A percentile compares a stretch with the other conserved stretches of the same genome.
Conservation (phyloP, 148 eudicot genomes). For the Talinum fruticosum region DNA sequence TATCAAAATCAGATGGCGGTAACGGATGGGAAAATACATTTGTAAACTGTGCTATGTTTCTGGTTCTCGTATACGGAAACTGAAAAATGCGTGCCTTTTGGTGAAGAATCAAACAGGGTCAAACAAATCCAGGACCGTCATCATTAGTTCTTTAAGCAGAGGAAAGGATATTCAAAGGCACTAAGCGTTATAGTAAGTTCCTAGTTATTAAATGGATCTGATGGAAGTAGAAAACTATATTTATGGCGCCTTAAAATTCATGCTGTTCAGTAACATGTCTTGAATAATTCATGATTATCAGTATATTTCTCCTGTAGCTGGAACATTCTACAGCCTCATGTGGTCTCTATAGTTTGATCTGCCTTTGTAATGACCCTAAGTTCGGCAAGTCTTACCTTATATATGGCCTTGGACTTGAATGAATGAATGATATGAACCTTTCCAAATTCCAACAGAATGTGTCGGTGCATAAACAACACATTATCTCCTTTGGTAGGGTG, state of each 20-base stretch:
- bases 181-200: slow-evolving; percentile 66
- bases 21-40: slow-evolving; percentile 10
- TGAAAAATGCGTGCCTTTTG: background rate
- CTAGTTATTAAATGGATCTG: background rate
- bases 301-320: background rate
- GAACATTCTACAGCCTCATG: background rate
- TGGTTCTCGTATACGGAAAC: background rate
- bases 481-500: background rate
- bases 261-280: background rate
- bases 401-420: background rate
- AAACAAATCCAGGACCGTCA: slow-evolving; percentile 33
- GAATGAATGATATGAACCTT: background rate
- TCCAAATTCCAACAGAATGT: background rate
- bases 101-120: slow-evolving; percentile 27
- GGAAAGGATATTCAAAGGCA: slow-evolving; percentile 39
- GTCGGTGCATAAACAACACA: background rate
- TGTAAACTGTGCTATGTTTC: background rate
- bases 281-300: background rate
- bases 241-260: background rate
- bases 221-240: background rate
- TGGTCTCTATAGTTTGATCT: background rate
- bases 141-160: slow-evolving; percentile 41
- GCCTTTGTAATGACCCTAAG: too few species aligned
- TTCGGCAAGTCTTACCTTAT: background rate
- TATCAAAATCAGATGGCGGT: slow-evolving; percentile 24